A percentile compares a stretch with the other conserved stretches of the same genome.
Evolutionary conservation across 2,329 filamentous ascomycete species (phyloP).

Genomic region (Dactylonectria estremocensis): DNA sequence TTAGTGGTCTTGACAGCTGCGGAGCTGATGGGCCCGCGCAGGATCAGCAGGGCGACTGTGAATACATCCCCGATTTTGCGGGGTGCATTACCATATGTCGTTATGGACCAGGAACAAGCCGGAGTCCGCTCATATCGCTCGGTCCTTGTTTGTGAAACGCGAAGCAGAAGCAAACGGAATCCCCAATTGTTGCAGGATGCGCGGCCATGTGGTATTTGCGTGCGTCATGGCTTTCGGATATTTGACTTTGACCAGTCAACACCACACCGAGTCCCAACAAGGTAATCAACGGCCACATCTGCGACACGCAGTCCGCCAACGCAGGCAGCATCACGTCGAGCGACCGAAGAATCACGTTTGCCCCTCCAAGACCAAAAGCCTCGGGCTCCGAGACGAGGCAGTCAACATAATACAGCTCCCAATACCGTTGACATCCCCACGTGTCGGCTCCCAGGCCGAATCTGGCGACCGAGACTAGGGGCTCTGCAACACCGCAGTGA

Average conservation of each 20-base stretch:
- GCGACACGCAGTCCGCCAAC: not conserved
- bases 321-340: not conserved
- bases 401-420: not conserved
- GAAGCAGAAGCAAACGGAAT: not conserved
- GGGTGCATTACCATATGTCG: not conserved
- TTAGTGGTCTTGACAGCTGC: not conserved
- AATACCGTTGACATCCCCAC: constrained; percentile 28
- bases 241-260: not conserved
- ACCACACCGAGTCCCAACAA: constrained; percentile 25
- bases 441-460: constrained; percentile 35
- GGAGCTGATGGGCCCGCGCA: not conserved
- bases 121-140: no score
- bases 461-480: constrained; percentile 41
- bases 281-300: not conserved
- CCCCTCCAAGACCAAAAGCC: not conserved
- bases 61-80: not conserved
- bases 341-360: no score
- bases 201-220: constrained; percentile 10
- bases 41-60: not conserved
- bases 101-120: not conserved
- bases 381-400: not conserved
- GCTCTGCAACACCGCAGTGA: no score
- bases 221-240: not conserved
- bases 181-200: constrained; percentile 3
- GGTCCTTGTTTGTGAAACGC: not conserved